Evolutionary conservation across 352 stramenopile genomes (phyloP), one percentile per base, ranked within the genome.

Genomic region (Pythium oligandrum): DNA sequence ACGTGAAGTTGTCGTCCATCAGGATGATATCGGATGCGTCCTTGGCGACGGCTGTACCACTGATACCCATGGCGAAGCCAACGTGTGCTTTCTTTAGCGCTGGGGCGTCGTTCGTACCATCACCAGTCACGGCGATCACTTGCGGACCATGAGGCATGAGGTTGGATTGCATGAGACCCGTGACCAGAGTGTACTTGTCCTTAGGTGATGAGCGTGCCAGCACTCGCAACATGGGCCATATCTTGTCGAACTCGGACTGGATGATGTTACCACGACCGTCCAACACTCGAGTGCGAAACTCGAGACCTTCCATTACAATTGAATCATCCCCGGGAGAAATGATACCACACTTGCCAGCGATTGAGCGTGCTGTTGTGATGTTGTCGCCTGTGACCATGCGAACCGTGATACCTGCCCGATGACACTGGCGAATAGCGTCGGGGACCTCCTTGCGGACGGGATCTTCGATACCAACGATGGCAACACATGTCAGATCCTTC

Each of bases 361-460:
- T 90, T 11, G 74, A 87, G 4, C 78, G 73, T 7, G 82, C 82
- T 12, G 97, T 99, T 7, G 92, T 82, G 55, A 98, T 93, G 57
- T 98, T 98, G 75, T 99, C 97, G 34, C 97, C 97, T 12, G 97
- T 99, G 40, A 99, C 90, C 96, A 99, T 99, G 43, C 96, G 91
- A 40, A 99, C 96, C 38, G 96, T 79, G 63, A 99, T 98, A 40
- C 97, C 97, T 4, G 96, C 96, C 5, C 75, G 73, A 62, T 98
- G 83, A 71, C 97, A 99, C 10, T 78, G 80, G 42, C 71, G 59
- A 33, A 99, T 97, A 6, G 96, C 81, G 17, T 91, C 80, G 4
- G 92, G 87, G 12, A 99, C 96, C 57, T 98, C 94, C 4, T 73
- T 74, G 17, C 96, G 91, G 30, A 98, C 88, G 12, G 92, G 90